Conservation (phyloP, 176 grass and related monocot species). For the Dactylis glomerata region DNA sequence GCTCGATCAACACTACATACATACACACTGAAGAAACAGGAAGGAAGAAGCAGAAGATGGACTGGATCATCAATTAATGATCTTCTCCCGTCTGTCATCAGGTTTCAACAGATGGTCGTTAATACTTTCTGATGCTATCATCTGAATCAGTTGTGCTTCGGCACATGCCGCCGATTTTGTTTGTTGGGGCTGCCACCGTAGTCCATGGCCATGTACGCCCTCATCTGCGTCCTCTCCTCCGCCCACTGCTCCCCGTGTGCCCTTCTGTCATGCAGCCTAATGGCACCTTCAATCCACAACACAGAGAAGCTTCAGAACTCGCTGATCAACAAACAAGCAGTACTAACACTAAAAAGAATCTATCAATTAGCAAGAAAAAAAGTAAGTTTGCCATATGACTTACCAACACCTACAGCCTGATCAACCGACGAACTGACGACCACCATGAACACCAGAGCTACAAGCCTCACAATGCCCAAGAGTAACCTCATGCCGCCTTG, state of each 20-base stretch:
- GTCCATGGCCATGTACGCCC: constrained; percentile 51
- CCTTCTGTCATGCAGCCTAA: constrained; percentile 49
- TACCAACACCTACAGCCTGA: constrained; percentile 59
- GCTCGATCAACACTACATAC: constrained; percentile 16
- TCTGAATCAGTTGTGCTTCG: constrained; percentile 52
- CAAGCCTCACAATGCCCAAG: constrained; percentile 31
- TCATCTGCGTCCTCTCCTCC: constrained; percentile 48
- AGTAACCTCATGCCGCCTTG: constrained; percentile 39
- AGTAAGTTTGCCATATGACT: not conserved
- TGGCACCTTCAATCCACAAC: constrained; percentile 38
- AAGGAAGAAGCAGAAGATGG: not conserved
- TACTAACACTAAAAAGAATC: not conserved
- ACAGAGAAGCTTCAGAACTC: not conserved
- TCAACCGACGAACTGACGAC: constrained; percentile 44
- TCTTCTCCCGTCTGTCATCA: not conserved
- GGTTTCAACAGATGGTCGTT: not conserved
- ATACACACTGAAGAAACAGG: constrained; percentile 10
- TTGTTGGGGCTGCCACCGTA: not conserved
- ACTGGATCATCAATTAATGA: not conserved
- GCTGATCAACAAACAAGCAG: not conserved
- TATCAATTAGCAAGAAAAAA: not conserved
- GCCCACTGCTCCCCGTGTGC: constrained; percentile 44
- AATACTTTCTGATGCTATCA: not conserved
- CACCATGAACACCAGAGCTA: constrained; percentile 41
- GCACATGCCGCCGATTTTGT: constrained; percentile 5